Evolutionary conservation across 352 stramenopile genomes (phyloP).

Genomic region (Phytophthora europaea): DNA sequence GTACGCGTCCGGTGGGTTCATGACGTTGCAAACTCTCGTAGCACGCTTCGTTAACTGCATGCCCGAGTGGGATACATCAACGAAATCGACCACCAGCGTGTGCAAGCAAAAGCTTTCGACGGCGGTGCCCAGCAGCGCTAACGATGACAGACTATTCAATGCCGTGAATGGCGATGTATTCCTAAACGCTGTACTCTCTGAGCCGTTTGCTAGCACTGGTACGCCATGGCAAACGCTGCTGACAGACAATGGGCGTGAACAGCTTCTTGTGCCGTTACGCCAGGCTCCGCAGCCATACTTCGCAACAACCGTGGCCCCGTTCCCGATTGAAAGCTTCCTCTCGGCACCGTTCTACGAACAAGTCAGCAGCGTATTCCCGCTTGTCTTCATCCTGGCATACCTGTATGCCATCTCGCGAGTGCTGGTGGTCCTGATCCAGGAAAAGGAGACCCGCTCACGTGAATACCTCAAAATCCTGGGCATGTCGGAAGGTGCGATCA

Average conservation of each 20-base stretch:
- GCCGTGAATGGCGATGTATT: conserved; percentile 47
- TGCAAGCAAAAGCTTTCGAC: conserved; percentile 58
- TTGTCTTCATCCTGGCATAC: conserved; percentile 91
- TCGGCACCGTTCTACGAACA: conserved; percentile 75
- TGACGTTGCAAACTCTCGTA: conserved; percentile 74
- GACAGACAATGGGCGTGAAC: conserved; percentile 20
- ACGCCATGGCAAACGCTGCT: conserved; percentile 13
- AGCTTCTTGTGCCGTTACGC: conserved; percentile 50
- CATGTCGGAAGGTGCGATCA: conserved; percentile 64
- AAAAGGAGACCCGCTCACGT: conserved; percentile 75
- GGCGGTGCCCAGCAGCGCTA: conserved; percentile 25
- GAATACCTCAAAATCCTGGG: conserved; percentile 84
- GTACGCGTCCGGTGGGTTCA: conserved; percentile 63
- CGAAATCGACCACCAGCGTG: conserved; percentile 46
- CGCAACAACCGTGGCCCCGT: conserved; percentile 41
- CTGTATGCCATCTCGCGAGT: conserved; percentile 78
- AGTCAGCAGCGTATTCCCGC: conserved; percentile 69
- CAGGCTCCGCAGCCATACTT: conserved; percentile 61
- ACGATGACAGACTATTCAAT: conserved; percentile 39
- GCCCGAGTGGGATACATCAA: conserved; percentile 51
- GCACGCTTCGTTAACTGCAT: conserved; percentile 71
- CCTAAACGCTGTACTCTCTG: conserved; percentile 26
- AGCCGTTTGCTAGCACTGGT: conserved; percentile 6
- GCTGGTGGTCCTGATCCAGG: conserved; percentile 84
- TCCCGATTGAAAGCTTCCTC: conserved; percentile 59